Evolutionary conservation across 1,284 basidiomycete genomes (phyloP).

Genomic region (Coriolopsis trogii): DNA sequence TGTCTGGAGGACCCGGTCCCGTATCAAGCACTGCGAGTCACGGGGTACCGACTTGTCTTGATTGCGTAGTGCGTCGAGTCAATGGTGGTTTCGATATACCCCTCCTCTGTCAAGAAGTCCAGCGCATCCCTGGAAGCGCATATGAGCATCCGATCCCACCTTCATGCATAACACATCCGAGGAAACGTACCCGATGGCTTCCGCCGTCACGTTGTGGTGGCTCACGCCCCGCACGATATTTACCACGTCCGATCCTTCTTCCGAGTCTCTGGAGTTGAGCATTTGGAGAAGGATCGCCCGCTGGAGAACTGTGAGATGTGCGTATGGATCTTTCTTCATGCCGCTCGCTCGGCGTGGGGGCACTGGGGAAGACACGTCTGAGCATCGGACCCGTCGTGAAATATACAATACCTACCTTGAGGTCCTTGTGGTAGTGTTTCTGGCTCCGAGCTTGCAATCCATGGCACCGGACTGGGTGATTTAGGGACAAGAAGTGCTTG

Average conservation of each 20-base stretch:
- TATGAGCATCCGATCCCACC: not conserved
- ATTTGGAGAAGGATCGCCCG: slow-evolving; percentile 69
- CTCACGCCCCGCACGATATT: slow-evolving; percentile 56
- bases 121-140: slow-evolving; percentile 55
- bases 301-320: slow-evolving; percentile 63
- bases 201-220: slow-evolving; percentile 37
- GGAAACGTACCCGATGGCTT: slow-evolving; percentile 49
- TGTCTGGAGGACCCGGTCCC: too few relatives aligned
- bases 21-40: not conserved
- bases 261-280: slow-evolving; percentile 30
- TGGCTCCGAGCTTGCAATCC: too few relatives aligned
- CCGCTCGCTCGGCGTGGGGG: slow-evolving; percentile 10
- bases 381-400: too few relatives aligned
- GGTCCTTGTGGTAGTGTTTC: too few relatives aligned
- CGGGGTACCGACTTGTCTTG: slow-evolving; percentile 15
- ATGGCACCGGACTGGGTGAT: too few relatives aligned
- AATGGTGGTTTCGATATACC: slow-evolving; percentile 67
- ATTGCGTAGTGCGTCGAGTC: slow-evolving; percentile 37
- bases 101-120: slow-evolving; percentile 70
- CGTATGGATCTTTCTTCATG: slow-evolving; percentile 46
- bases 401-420: too few relatives aligned
- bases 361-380: not conserved
- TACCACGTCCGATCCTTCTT: slow-evolving; percentile 52
- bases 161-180: not conserved
- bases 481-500: too few relatives aligned